Evolutionary conservation across 2,329 filamentous ascomycete genomes (phyloP), one percentile per base, ranked within the genome.

Genomic region (Neonectria neomacrospora): DNA sequence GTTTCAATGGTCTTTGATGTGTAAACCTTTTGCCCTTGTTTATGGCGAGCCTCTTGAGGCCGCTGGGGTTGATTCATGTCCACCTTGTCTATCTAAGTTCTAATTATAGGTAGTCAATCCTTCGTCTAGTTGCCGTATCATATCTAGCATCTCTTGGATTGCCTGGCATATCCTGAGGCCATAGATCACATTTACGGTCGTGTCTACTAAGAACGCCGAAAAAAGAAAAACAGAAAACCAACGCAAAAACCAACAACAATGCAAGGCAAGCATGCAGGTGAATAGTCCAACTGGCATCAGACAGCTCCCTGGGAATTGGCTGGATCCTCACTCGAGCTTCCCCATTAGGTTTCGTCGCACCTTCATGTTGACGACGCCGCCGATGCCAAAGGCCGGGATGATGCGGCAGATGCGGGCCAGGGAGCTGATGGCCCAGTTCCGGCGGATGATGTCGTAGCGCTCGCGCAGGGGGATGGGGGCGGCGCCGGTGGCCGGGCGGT

Each of bases 351-450:
- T 81, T 73, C 80, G 82, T 70, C 94, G 85, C 47, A 95, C 82
- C 73, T 91, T 89, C 63, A 85, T 85, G 79, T 97, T 97, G 11
- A 96, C 91, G 11, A 97, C 92, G 0, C 94, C 94, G 1, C 94
- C 94, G 12, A 97, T 85, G 2, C 94, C 94, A 81, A 95, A 97
- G 0, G 94, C 94, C 18, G 94, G 94, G 2, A 97, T 85, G 71
- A 97, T 97, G 73, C 94, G 86, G 64, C 91, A 91, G 78, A 97
- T 91, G 57, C 94, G 82, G 26, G 94, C 94, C 60, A 87, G 79
- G 30, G 88, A 88, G 76, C 91, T 95, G 67, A 90, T 85, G 18
- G 85, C 80, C 89, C 93, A 97, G 74, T 96, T 93, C 67, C 87
- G 84, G 61, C 86, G 82, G n/a, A 97, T 88, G 56, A 88, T 85